Conservation (phyloP, 2,329 filamentous ascomycete genomes). For the Arthrobotrys musiformis region DNA sequence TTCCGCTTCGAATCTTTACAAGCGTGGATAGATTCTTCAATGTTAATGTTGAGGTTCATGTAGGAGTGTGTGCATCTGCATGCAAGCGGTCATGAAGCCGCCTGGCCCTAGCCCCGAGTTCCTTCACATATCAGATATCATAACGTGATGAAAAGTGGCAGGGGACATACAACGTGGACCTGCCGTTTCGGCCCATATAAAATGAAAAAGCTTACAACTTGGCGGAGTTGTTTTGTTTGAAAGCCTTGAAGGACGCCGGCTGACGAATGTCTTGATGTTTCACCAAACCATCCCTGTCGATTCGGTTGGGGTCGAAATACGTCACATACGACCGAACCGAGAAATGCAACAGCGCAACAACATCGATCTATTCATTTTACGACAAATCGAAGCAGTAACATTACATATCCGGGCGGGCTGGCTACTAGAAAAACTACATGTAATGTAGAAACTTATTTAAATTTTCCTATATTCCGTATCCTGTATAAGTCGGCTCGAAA, state of each 20-base stretch:
- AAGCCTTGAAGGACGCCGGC: slow-evolving; percentile 33
- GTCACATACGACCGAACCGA: slow-evolving; percentile 25
- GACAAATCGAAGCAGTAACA: too few species aligned
- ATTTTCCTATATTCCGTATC: too few species aligned
- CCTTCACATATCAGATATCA: neutral
- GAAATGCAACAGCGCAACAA: neutral
- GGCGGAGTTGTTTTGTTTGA: neutral
- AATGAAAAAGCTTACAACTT: neutral
- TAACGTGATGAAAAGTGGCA: neutral
- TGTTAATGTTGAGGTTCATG: too few species aligned
- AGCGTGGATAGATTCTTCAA: neutral
- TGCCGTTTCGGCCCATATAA: neutral
- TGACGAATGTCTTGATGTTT: slow-evolving; percentile 20
- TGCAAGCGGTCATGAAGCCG: neutral
- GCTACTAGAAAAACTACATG: too few species aligned
- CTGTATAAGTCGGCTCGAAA: too few species aligned
- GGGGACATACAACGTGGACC: neutral
- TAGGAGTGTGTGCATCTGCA: too few species aligned
- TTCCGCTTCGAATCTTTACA: neutral
- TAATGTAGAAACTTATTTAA: too few species aligned
- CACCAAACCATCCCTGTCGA: neutral
- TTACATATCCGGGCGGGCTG: too few species aligned
- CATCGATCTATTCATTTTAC: too few species aligned
- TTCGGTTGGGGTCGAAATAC: slow-evolving; percentile 3
- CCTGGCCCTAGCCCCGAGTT: neutral